Percentiles rank a stretch among this genome's conserved stretches.
These are phyloP conservation scores for Quercus lobata DNA, from an alignment of 331 rosid genomes.

Conservation along the genomic window DNA sequence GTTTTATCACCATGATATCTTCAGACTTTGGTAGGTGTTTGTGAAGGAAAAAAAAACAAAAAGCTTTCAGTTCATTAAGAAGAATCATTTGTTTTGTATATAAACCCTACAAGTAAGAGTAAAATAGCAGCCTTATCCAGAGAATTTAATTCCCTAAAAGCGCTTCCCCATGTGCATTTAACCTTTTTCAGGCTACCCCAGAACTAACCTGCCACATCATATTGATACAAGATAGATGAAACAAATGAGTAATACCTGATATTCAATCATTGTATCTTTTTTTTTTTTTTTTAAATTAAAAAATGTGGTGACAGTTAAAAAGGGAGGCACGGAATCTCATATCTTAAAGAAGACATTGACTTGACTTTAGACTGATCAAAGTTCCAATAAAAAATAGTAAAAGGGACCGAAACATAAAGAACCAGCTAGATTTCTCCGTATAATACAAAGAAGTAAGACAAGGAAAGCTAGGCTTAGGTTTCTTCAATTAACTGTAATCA, in stretches of 20 bases:
- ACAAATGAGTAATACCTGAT: slow-evolving; percentile 22
- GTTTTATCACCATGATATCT: slow-evolving; percentile 7
- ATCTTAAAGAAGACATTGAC: slow-evolving; percentile 22
- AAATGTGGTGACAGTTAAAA: slow-evolving; percentile 33
- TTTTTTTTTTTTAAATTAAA: slow-evolving; percentile 2
- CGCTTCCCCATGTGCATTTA: slow-evolving; percentile 51
- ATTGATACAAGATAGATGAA: slow-evolving; percentile 28
- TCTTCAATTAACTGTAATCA: slow-evolving; percentile 26
- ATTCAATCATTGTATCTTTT: slow-evolving; percentile 36
- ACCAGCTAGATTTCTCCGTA: slow-evolving; percentile 17
- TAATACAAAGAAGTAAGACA: slow-evolving; percentile 17
- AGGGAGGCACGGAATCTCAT: slow-evolving; percentile 24
- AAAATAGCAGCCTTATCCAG: slow-evolving; percentile 15
- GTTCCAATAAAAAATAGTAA: slow-evolving; percentile 14
- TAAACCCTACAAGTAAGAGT: slow-evolving; percentile 29
- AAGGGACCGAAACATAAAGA: slow-evolving; percentile 4
- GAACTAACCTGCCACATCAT: slow-evolving; percentile 28
- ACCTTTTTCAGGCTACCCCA: slow-evolving; percentile 33
- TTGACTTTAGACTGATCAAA: slow-evolving; percentile 30
- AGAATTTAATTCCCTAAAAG: slow-evolving; percentile 31
- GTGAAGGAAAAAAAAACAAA: background rate
- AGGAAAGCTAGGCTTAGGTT: slow-evolving; percentile 31
- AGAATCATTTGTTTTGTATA: slow-evolving; percentile 21
- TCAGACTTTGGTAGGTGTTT: background rate
- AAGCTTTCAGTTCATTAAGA: slow-evolving; percentile 13